Percentiles rank a stretch among this genome's conserved stretches.
phyloP scores from a whole-genome alignment of 371 early-diverging fungal genomes.

The Apophysomyces ossiformis region DNA sequence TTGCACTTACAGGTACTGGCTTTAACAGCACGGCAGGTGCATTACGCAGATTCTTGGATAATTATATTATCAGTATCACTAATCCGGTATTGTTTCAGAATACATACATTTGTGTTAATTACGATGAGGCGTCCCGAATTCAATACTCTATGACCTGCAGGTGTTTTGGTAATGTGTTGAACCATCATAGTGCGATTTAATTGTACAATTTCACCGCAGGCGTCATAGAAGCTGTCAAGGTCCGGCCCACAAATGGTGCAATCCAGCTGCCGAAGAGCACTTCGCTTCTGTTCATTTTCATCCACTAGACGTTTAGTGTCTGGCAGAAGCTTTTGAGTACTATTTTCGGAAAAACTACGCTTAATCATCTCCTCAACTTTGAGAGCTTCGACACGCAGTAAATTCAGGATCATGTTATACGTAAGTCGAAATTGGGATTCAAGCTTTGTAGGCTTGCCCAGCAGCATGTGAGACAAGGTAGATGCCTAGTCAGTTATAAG shows the following conservation, averaged over 20 bases:
- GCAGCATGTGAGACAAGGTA: conserved; percentile 76
- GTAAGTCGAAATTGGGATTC: conserved; percentile 97
- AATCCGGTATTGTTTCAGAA: neutral
- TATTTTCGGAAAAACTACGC: conserved; percentile 95
- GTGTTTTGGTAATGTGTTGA: conserved; percentile 61
- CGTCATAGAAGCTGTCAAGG: conserved; percentile 74
- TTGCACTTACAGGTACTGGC: conserved; percentile 34
- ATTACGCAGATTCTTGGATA: conserved; percentile 61
- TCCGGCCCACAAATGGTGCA: conserved; percentile 87
- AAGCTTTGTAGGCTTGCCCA: conserved; percentile 91
- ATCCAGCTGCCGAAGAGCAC: conserved; percentile 66
- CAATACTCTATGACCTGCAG: conserved; percentile 69
- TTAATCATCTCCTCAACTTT: conserved; percentile 99
- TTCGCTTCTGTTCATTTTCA: conserved; percentile 63
- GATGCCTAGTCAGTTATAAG: conserved; percentile 35
- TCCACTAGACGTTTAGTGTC: conserved; percentile 66
- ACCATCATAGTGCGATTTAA: conserved; percentile 64
- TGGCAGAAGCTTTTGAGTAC: conserved; percentile 81
- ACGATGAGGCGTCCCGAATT: conserved; percentile 74
- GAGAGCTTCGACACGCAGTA: conserved; percentile 96
- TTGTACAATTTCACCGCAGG: conserved; percentile 60
- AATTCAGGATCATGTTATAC: conserved; percentile 98
- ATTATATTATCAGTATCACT: neutral
- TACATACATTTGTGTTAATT: conserved; percentile 66
- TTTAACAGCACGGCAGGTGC: conserved; percentile 70